A percentile compares a stretch with the other conserved stretches of the same genome.
Evolutionary conservation across 1,139 yeast species (phyloP).

Genomic region (Scheffersomyces parashehatae): DNA sequence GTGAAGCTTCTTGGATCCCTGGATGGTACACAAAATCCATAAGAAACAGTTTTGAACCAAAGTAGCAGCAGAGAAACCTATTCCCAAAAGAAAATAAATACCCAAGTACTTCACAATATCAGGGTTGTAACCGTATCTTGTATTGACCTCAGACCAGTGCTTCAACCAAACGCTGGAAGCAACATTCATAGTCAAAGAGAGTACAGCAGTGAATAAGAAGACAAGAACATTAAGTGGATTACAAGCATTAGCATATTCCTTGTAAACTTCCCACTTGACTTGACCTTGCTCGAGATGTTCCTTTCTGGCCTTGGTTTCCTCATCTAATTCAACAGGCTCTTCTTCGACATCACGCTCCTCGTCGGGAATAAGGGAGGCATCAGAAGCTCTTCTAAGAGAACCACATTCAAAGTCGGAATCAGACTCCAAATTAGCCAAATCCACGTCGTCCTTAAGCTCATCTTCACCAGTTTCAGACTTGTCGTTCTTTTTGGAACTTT

Average conservation of each 20-base stretch:
- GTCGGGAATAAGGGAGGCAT: constrained; percentile 49
- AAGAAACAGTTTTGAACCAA: constrained; percentile 69
- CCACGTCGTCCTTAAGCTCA: constrained; percentile 10
- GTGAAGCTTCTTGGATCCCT: constrained; percentile 79
- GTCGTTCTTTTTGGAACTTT: constrained; percentile 1
- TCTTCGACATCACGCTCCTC: constrained; percentile 31
- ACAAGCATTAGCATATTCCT: constrained; percentile 85
- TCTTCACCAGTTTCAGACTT: constrained; percentile 14
- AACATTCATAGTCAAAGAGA: constrained; percentile 57
- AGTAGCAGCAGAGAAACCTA: constrained; percentile 56
- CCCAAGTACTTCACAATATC: constrained; percentile 68
- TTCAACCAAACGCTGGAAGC: constrained; percentile 84
- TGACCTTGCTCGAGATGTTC: constrained; percentile 93
- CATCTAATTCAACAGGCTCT: constrained; percentile 48
- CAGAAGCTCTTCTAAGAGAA: constrained; percentile 72
- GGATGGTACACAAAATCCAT: constrained; percentile 84
- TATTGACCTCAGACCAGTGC: constrained; percentile 94
- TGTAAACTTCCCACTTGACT: constrained; percentile 87
- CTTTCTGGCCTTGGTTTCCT: constrained; percentile 45
- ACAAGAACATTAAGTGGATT: constrained; percentile 66
- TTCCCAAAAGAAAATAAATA: constrained; percentile 73
- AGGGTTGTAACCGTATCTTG: constrained; percentile 69
- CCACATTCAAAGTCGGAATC: constrained; percentile 26
- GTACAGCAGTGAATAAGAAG: constrained; percentile 52
- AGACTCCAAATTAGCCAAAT: constrained; percentile 17